phyloP scores from a whole-genome alignment of 371 early-diverging fungal species.

The Haplosporangium sp. region DNA sequence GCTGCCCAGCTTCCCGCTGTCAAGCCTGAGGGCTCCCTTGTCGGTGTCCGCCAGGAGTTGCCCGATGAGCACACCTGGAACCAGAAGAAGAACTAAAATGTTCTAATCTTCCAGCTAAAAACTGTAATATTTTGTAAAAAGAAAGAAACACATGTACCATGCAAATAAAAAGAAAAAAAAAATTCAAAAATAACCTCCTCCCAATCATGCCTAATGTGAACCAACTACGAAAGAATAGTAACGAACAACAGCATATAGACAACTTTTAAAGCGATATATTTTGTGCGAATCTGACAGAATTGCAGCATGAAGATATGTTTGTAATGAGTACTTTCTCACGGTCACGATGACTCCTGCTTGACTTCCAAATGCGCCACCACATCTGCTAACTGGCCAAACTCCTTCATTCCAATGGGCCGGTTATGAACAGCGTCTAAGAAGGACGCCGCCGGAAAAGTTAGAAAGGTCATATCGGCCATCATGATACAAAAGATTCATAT shows the following conservation, averaged over 20 bases:
- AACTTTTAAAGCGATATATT: background rate
- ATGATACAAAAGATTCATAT: background rate
- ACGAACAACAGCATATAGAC: background rate
- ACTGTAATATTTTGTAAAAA: background rate
- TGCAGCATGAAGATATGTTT: background rate
- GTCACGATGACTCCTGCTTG: constrained; percentile 38
- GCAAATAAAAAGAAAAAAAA: background rate
- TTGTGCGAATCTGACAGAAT: background rate
- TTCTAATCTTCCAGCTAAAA: background rate
- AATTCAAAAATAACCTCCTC: background rate
- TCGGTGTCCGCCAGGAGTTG: constrained; percentile 50
- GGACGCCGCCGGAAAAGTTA: background rate
- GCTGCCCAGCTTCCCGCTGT: constrained; percentile 50
- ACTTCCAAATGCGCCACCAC: constrained; percentile 53
- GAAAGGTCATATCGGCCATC: background rate
- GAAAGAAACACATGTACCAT: background rate
- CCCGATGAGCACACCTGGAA: constrained; percentile 55
- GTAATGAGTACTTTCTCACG: background rate
- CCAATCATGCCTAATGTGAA: background rate
- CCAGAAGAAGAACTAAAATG: constrained; percentile 20
- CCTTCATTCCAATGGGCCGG: constrained; percentile 37
- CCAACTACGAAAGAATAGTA: background rate
- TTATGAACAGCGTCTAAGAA: constrained; percentile 20
- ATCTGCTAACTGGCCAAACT: constrained; percentile 49
- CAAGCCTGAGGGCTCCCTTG: constrained; percentile 38